phyloP scores from a whole-genome alignment of 2,329 filamentous ascomycete species.

The Uncinocarpus reesii region DNA sequence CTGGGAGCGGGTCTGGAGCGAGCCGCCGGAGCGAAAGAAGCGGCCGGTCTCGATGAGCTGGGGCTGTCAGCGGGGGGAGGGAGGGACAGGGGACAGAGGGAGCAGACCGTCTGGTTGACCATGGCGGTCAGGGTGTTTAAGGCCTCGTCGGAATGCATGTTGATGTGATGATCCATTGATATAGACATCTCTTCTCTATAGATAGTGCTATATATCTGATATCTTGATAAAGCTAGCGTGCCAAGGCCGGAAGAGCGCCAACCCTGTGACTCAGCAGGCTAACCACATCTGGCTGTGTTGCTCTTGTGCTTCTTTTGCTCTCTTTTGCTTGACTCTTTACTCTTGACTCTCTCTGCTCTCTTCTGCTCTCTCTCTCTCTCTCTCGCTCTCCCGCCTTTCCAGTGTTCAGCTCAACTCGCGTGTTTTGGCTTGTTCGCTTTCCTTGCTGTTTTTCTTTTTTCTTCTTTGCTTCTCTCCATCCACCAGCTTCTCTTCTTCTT shows the following conservation, averaged over 20 bases:
- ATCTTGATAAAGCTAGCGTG: not conserved
- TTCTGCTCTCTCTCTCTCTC: too few relatives aligned
- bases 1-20: constrained; percentile 27
- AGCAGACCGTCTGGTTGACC: constrained; percentile 31
- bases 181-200: not conserved
- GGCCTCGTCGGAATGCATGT: constrained; percentile 22
- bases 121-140: constrained; percentile 28
- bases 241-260: not conserved
- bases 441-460: not conserved
- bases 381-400: not conserved
- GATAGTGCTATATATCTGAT: too few relatives aligned
- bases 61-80: not conserved
- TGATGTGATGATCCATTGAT: too few relatives aligned
- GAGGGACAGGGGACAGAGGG: not conserved
- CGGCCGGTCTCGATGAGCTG: constrained; percentile 36
- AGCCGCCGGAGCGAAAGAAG: constrained; percentile 31
- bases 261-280: not conserved
- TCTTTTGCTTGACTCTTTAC: too few relatives aligned
- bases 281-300: not conserved
- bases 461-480: not conserved
- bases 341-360: too few relatives aligned
- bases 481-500: not conserved
- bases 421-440: too few relatives aligned
- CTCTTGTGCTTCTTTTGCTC: too few relatives aligned
- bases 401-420: too few relatives aligned